Conservation (phyloP, 2,329 filamentous ascomycete genomes). For the Fusarium nematophilum region DNA sequence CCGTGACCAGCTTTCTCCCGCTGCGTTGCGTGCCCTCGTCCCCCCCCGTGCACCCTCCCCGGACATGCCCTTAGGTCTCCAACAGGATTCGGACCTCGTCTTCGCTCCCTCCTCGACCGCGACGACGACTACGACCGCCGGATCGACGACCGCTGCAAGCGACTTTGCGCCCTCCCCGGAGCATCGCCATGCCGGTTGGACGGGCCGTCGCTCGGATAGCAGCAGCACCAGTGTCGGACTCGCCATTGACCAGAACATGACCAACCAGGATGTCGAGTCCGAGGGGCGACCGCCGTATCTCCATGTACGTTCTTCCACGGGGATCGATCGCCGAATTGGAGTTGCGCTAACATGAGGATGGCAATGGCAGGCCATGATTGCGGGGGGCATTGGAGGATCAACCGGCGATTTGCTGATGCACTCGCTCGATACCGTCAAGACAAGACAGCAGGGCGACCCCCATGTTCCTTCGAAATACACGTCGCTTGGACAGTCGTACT, state of each 20-base stretch:
- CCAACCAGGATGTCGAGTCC: constrained; percentile 52
- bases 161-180: constrained; percentile 38
- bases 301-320: constrained; percentile 50
- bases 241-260: constrained; percentile 48
- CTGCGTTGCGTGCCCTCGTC: constrained; percentile 22
- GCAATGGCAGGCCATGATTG: constrained; percentile 83
- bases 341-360: constrained; percentile 32
- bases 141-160: constrained; percentile 33
- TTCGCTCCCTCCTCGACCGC: constrained; percentile 35
- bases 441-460: constrained; percentile 95
- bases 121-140: constrained; percentile 18
- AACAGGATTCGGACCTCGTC: constrained; percentile 38
- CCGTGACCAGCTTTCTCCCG: constrained; percentile 25
- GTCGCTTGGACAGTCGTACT: constrained; percentile 89
- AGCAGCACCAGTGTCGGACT: constrained; percentile 40
- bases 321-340: neutral
- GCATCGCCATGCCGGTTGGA: constrained; percentile 50
- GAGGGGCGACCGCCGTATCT: constrained; percentile 58
- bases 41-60: constrained; percentile 10
- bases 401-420: constrained; percentile 99
- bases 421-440: constrained; percentile 98
- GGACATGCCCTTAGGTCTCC: constrained; percentile 44
- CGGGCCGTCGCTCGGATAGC: constrained; percentile 41
- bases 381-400: constrained; percentile 90
- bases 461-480: constrained; percentile 93